Percentiles rank a stretch among this genome's conserved stretches.
Evolutionary conservation across 2,329 filamentous ascomycete genomes (phyloP).

Genomic region (Corinectria fuckeliana): DNA sequence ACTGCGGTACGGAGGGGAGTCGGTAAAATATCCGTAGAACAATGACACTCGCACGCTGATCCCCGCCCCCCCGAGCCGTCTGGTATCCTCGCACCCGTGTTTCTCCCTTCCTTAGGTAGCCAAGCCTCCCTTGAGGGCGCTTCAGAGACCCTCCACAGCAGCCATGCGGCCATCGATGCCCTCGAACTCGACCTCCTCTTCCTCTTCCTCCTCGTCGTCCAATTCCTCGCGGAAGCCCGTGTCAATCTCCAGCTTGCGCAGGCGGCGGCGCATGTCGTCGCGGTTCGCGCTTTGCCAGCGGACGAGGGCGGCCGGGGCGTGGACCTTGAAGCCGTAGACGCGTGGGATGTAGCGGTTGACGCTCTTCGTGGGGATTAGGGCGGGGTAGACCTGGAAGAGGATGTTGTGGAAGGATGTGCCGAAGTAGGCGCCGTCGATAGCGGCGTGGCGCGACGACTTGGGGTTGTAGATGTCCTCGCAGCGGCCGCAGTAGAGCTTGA

Average conservation of each 20-base stretch:
- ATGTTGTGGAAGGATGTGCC: slow-evolving; percentile 99
- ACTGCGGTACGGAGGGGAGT: neutral
- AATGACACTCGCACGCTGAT: neutral
- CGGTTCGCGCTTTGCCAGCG: slow-evolving; percentile 88
- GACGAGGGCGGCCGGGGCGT: slow-evolving; percentile 84
- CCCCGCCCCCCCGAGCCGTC: slow-evolving; percentile 8
- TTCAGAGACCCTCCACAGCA: slow-evolving; percentile 37
- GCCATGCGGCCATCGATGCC: slow-evolving; percentile 44
- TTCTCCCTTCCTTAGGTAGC: neutral
- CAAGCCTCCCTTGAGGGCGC: slow-evolving; percentile 6
- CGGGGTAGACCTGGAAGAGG: slow-evolving; percentile 96
- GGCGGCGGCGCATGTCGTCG: slow-evolving; percentile 80
- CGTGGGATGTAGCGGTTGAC: slow-evolving; percentile 85
- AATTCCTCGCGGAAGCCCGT: slow-evolving; percentile 78
- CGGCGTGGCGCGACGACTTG: slow-evolving; percentile 93
- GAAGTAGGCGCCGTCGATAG: slow-evolving; percentile 97
- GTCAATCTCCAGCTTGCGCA: slow-evolving; percentile 75
- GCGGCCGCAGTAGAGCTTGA: slow-evolving; percentile 95
- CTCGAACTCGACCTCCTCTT: slow-evolving; percentile 53
- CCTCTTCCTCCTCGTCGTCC: slow-evolving; percentile 68
- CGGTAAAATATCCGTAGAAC: neutral
- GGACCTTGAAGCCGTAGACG: slow-evolving; percentile 95
- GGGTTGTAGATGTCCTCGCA: slow-evolving; percentile 99
- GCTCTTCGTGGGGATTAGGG: slow-evolving; percentile 85
- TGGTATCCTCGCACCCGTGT: slow-evolving; percentile 11